Percentiles rank a stretch among this genome's conserved stretches.
phyloP scores from a whole-genome alignment of 306 rosid genomes.

The Glycine latifolia region DNA sequence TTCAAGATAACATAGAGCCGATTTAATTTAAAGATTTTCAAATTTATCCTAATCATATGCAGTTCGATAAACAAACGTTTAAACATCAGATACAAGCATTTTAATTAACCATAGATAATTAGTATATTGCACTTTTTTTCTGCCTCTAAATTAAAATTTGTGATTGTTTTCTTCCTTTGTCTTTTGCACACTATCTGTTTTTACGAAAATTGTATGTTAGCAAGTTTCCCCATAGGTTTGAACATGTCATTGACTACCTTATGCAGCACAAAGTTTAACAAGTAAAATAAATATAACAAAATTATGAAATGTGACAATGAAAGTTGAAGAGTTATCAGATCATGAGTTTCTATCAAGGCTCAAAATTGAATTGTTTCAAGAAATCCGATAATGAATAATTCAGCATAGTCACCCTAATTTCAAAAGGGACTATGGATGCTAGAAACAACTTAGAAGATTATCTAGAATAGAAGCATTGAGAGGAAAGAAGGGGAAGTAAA shows the following conservation, averaged over 20 bases:
- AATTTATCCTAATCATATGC: too few species aligned
- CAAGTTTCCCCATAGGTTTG: slow-evolving; percentile 18
- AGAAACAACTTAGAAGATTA: slow-evolving; percentile 18
- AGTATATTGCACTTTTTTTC: neutral
- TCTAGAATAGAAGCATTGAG: neutral
- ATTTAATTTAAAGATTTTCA: too few species aligned
- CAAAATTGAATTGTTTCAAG: neutral
- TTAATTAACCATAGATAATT: neutral
- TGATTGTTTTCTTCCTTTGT: neutral
- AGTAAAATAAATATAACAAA: slow-evolving; percentile 7
- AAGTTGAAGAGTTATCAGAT: neutral
- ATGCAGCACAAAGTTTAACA: slow-evolving; percentile 19
- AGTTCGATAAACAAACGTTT: too few species aligned
- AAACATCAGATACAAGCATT: too few species aligned
- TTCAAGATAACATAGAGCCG: too few species aligned
- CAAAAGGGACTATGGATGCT: neutral
- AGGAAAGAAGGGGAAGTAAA: neutral
- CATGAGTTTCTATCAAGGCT: slow-evolving; percentile 8
- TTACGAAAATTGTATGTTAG: slow-evolving; percentile 16
- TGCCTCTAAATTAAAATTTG: neutral
- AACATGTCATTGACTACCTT: slow-evolving; percentile 11
- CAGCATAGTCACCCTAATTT: neutral
- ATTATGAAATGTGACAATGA: slow-evolving; percentile 1
- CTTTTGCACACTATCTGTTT: neutral
- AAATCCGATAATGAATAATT: slow-evolving; percentile 6